Base-by-base conservation (phyloP, 2,329 filamentous ascomycete genomes). In the Lachnellula cervina region DNA sequence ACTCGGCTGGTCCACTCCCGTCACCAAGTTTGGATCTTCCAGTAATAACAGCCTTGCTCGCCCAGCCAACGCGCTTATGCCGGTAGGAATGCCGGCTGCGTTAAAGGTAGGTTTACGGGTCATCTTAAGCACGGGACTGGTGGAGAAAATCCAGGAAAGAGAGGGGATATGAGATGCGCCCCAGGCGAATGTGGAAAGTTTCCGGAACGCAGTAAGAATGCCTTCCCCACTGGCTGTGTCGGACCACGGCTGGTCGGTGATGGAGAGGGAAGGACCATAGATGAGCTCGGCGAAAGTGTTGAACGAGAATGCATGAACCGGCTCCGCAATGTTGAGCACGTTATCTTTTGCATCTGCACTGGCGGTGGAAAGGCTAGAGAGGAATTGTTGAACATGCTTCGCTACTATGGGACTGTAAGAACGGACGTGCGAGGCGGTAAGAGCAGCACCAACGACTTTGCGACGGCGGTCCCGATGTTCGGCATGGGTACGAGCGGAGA, bases 271-370 rank as follows among this genome's bases (percentile, higher is more conserved):
- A 5, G 49, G 49, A 3, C 54, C 54, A 23, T 47, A 56, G 34
- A 56, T 48, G 14, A 49, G 37, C 42, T 52, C 54, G n/a, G 44
- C 21, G 25, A 52, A 19, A 32, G 54, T 52, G 47, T 56, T 52
- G 43, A 56, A 56, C 2, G 54, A 52, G 19, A 56, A 37, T n/a
- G 25, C 40, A 14, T 56, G 54, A 3, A 52, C 17, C 5, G 49
- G 42, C 5, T 45, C 21, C 11, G 54, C 40, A 4, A 56, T 48
- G 21, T 56, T 43, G 16, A 32, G 38, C 9, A 42, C 17, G 17
- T 42, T 42, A 19, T 54, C 25, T 14, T 49, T 35, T 21, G 16
- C 51, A 23, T 23, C 19, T 14, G 8, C 5, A 14, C 21, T 48
- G 17, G 13, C 23, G 14, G 14, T 14, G 13, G 25, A 23, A 17